Base-by-base conservation (phyloP, 2,329 filamentous ascomycete species). In the Blastomyces gilchristii region DNA sequence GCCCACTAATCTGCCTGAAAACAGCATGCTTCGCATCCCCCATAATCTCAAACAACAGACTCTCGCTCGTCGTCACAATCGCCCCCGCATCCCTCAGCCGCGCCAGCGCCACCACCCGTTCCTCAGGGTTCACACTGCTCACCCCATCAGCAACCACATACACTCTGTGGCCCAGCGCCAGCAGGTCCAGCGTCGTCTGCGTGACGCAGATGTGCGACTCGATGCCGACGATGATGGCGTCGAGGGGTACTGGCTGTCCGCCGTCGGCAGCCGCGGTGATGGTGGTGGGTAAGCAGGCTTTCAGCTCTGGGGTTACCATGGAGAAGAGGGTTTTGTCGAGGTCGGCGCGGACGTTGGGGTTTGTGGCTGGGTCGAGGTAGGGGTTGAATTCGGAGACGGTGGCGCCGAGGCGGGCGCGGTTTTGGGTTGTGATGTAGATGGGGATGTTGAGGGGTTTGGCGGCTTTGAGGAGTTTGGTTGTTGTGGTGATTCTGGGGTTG, bases 181-280 rank as follows among this genome's bases (percentile, higher is more conserved):
- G 78, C 58, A 96, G 78, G 78, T 97, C 93, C 52, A 97, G 81
- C 18, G 90, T 85, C 52, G 93, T 97, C 81, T 97, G 93, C 65
- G 90, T 92, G 39, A 97, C 86, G 80, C 93, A 97, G 73, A 97
- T 94, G 77, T 97, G 93, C 50, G 85, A 85, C 77, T 97, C 93
- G 72, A 97, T 96, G 47, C 93, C 93, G 18, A 96, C 87, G 66
- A 97, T 85, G 62, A 90, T 87, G 61, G 91, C 83, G 69, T 87
- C 83, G 28, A 83, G 34, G 34, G 34, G 34, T 7, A 1, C 34
- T 6, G 7, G 34, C 7, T 37, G 34, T 9, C 34, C 34, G 34
- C 2, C 34, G 34, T 34, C 5, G 31, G 2, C 31, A 22, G n/a
- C n/a, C n/a, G n/a, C n/a, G n/a, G n/a, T 22, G 3, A 77, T 0